Conservation (phyloP, 2,329 filamentous ascomycete species). For the Cryphonectria naterciae region DNA sequence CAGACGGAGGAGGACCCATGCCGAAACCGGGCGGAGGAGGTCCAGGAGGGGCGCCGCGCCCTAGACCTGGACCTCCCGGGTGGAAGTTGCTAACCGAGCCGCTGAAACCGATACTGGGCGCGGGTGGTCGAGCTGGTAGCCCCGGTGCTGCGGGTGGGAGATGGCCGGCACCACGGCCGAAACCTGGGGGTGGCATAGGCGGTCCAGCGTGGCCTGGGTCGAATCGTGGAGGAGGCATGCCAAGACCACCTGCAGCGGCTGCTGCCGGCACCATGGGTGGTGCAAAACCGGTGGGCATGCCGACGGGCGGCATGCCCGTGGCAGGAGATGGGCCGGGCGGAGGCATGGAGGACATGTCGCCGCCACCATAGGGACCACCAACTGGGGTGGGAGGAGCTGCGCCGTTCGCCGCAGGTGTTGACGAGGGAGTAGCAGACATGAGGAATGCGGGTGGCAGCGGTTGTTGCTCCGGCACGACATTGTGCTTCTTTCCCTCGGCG, state of each 20-base stretch:
- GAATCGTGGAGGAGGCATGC: conserved; percentile 30
- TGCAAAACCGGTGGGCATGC: conserved; percentile 43
- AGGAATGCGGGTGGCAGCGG: conserved; percentile 76
- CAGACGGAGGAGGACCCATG: conserved; percentile 43
- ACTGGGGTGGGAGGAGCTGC: conserved; percentile 32
- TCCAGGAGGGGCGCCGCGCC: conserved; percentile 39
- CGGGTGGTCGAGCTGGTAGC: conserved; percentile 54
- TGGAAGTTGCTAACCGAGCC: conserved; percentile 53
- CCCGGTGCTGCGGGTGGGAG: conserved; percentile 56
- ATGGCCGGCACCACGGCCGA: conserved; percentile 36
- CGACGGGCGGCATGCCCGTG: conserved; percentile 35
- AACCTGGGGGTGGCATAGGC: conserved; percentile 25
- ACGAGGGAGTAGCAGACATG: conserved; percentile 40
- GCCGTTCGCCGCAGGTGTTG: conserved; percentile 31
- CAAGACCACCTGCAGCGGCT: conserved; percentile 33
- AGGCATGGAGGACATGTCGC: conserved; percentile 25
- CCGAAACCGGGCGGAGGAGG: conserved; percentile 44
- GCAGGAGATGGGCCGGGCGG: conserved; percentile 30
- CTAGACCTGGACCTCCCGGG: conserved; percentile 46
- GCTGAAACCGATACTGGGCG: conserved; percentile 49
- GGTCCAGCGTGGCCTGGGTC: conserved; percentile 23
- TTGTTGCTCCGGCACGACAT: conserved; percentile 81
- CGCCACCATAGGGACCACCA: conserved; percentile 29
- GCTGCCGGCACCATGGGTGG: conserved; percentile 37
- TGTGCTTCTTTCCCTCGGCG: conserved; percentile 90